Conservation (phyloP, 2,329 filamentous ascomycete species). For the Lachnellula hyalina region DNA sequence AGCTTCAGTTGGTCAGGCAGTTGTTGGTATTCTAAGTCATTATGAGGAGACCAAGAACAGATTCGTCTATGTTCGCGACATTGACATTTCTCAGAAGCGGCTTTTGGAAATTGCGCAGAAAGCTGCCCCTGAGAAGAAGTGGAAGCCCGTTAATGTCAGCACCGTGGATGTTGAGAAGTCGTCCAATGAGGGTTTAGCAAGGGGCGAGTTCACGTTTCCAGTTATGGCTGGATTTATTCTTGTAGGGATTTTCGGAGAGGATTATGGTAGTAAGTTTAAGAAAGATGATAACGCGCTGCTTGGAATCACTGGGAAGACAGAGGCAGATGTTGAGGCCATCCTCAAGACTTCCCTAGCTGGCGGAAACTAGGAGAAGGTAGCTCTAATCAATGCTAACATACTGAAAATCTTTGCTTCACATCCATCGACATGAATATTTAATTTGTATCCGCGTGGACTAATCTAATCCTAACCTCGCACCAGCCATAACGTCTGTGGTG, state of each 20-base stretch:
- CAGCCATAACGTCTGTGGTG: no score
- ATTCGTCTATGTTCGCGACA: slow-evolving; percentile 41
- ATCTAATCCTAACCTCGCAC: no score
- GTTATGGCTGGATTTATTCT: slow-evolving; percentile 33
- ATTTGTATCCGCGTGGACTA: no score
- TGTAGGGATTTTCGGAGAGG: slow-evolving; percentile 30
- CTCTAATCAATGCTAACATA: no score
- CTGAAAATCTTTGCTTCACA: no score
- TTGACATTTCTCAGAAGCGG: slow-evolving; percentile 40
- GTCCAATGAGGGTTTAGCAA: slow-evolving; percentile 19
- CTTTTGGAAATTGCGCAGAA: slow-evolving; percentile 33
- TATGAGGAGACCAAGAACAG: slow-evolving; percentile 50
- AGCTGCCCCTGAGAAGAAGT: slow-evolving; percentile 28
- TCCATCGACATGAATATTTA: no score
- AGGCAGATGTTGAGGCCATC: slow-evolving; percentile 36
- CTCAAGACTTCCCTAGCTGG: slow-evolving; percentile 15
- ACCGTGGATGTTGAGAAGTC: slow-evolving; percentile 14
- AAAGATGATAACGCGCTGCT: slow-evolving; percentile 39
- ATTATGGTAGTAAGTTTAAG: slow-evolving; percentile 32
- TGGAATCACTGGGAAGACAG: slow-evolving; percentile 38
- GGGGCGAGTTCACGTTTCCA: slow-evolving; percentile 25
- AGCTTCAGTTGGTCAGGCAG: slow-evolving; percentile 39
- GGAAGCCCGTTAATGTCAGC: slow-evolving; percentile 16
- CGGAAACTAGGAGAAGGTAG: background rate
- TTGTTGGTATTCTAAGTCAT: slow-evolving; percentile 44